Base-by-base conservation (phyloP, 768 basidiomycete species). In the Lentinus brumalis region DNA sequence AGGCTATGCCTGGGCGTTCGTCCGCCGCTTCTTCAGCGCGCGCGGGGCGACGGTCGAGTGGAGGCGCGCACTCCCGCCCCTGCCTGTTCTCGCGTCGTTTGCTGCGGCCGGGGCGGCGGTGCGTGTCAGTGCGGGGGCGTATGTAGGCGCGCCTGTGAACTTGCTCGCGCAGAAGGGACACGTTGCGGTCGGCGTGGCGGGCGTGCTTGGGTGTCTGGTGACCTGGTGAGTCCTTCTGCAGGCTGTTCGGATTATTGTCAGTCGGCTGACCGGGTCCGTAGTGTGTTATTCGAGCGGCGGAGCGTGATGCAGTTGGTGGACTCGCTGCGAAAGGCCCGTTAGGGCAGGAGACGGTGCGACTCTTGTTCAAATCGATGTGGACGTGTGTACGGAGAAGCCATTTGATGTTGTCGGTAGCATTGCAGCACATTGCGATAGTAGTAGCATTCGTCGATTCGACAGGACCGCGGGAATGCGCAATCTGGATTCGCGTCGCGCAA, bases 1-100 rank as follows among this genome's bases (percentile, higher is more conserved):
- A 42, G 67, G 76, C 30, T 92, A 90, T 70, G 83, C 83, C 44
- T 73, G 80, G 60, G 66, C 66, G 39, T 92, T 88, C 69, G 73
- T 76, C 14, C 68, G 69, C 5, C 60, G 60, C 2, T 92, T 79
- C 70, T 90, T 86, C 74, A 61, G 55, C 21, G 41, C 49, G 46
- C 44, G 51, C 7, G 66, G 63, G 9, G 57, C 53, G 41, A 4
- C 67, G 47, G 59, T 68, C n/a, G 18, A 41, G 4, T 71, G 67
- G 71, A 53, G 47, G 5, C 64, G 59, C 12, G 65, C 66, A 5
- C 44, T 70, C 3, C 74, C 74, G 7, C 73, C 71, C 6, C 21
- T 57, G 1, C 53, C 62, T 0, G 73, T 74, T 7, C 30, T 74
- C 11, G 26, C 39, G 9, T 64, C 57, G n/a, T 75, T 75, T 41